Evolutionary conservation across 2,329 filamentous ascomycete genomes (phyloP).

Genomic region (Hypoxylon sp.): DNA sequence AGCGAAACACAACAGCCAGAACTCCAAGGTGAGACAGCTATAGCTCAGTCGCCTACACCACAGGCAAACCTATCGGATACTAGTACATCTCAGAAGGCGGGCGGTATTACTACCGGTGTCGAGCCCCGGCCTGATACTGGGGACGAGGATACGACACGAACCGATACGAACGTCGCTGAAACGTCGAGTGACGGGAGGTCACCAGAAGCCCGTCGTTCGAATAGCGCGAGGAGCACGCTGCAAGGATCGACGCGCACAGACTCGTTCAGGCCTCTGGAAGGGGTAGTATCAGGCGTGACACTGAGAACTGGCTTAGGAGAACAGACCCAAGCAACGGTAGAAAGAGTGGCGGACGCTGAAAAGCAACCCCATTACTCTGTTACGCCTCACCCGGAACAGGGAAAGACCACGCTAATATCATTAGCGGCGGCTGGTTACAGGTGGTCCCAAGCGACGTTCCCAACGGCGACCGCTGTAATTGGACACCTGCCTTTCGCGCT

Average conservation of each 20-base stretch:
- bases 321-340: conserved; percentile 10
- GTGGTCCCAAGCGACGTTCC: conserved; percentile 79
- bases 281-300: conserved; percentile 1
- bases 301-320: conserved; percentile 32
- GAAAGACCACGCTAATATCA: conserved; percentile 65
- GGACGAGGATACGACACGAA: background rate
- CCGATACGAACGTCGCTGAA: background rate
- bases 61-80: background rate
- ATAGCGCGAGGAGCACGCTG: conserved; percentile 21
- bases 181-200: background rate
- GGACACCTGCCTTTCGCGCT: conserved; percentile 75
- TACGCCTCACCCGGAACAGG: conserved; percentile 10
- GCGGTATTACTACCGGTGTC: background rate
- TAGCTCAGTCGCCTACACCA: background rate
- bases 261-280: conserved; percentile 18
- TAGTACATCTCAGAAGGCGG: background rate
- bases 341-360: conserved; percentile 36
- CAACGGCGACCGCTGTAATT: conserved; percentile 74
- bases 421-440: conserved; percentile 58
- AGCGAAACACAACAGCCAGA: conserved; percentile 22
- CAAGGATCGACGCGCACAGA: conserved; percentile 11
- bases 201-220: conserved; percentile 10
- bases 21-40: background rate
- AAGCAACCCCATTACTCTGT: conserved; percentile 27
- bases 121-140: background rate